These are phyloP conservation scores for Magnolia sinica DNA, from an alignment of 164 flowering plant genomes.

Conservation along the genomic window DNA sequence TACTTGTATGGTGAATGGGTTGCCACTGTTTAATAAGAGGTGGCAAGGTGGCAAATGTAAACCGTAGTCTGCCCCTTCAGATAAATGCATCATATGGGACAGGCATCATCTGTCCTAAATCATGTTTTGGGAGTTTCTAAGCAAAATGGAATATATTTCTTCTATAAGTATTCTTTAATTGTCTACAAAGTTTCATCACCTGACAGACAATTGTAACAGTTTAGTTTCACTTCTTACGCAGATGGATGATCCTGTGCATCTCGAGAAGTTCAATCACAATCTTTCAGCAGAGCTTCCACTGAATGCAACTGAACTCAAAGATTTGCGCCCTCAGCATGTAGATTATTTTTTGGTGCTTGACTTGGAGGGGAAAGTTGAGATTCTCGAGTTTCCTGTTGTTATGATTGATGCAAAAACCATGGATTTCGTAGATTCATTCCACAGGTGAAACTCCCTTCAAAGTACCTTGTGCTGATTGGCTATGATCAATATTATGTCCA, in stretches of 20 bases:
- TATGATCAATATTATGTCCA: too few species aligned
- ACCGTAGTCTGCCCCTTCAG: too few species aligned
- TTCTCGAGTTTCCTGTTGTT: conserved; percentile 91
- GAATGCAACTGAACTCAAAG: conserved; percentile 22
- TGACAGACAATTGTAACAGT: not conserved
- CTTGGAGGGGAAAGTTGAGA: conserved; percentile 96
- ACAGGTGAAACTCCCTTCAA: conserved; percentile 51
- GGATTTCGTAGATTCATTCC: conserved; percentile 72
- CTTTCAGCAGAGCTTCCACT: conserved; percentile 48
- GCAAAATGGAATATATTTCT: not conserved
- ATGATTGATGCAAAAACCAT: conserved; percentile 67
- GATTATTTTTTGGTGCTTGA: conserved; percentile 89
- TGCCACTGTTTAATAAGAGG: too few species aligned
- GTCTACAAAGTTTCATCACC: not conserved
- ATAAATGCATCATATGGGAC: too few species aligned
- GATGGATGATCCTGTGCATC: conserved; percentile 75
- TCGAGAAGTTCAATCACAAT: conserved; percentile 71
- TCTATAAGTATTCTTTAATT: not conserved
- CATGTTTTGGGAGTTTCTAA: not conserved
- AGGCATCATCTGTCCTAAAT: too few species aligned
- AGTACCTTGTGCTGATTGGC: too few species aligned
- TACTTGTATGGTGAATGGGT: too few species aligned
- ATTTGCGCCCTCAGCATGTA: conserved; percentile 38
- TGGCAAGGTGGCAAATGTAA: too few species aligned
- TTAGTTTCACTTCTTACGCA: conserved; percentile 17